Evolutionary conservation across 331 rosid species (phyloP).

Genomic region (Quercus tomentella): DNA sequence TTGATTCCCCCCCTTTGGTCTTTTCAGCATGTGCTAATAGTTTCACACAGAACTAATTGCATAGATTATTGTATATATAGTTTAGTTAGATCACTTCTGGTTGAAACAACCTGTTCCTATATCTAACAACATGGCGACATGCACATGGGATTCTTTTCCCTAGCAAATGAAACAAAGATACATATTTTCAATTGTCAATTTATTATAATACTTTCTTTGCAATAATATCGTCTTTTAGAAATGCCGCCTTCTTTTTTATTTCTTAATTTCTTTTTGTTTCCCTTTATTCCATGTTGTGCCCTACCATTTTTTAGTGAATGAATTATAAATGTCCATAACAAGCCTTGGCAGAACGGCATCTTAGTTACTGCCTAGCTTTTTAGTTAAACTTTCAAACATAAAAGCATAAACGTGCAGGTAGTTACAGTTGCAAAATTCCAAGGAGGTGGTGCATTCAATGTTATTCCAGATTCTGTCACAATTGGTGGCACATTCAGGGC

Average conservation of each 20-base stretch:
- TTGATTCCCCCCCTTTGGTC: neutral
- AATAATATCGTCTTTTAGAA: neutral
- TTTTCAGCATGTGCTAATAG: neutral
- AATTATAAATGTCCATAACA: neutral
- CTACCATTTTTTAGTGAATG: neutral
- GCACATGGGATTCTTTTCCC: neutral
- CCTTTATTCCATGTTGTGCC: neutral
- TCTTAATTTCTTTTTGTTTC: neutral
- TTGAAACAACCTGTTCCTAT: neutral
- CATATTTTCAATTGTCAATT: neutral
- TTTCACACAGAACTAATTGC: neutral
- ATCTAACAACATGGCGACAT: neutral
- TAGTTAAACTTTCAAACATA: neutral
- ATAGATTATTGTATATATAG: neutral
- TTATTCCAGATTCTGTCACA: constrained; percentile 80
- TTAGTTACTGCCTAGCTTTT: neutral
- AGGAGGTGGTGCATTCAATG: constrained; percentile 74
- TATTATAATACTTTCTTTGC: neutral
- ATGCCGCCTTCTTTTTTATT: neutral
- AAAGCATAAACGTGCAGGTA: constrained; percentile 37
- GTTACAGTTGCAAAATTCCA: constrained; percentile 62
- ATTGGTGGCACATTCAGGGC: constrained; percentile 79
- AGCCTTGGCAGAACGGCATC: neutral
- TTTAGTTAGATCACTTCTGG: neutral
- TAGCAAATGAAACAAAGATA: neutral